These are phyloP conservation scores for Comarum palustre DNA, from an alignment of 306 rosid species.

Conservation along the genomic window DNA sequence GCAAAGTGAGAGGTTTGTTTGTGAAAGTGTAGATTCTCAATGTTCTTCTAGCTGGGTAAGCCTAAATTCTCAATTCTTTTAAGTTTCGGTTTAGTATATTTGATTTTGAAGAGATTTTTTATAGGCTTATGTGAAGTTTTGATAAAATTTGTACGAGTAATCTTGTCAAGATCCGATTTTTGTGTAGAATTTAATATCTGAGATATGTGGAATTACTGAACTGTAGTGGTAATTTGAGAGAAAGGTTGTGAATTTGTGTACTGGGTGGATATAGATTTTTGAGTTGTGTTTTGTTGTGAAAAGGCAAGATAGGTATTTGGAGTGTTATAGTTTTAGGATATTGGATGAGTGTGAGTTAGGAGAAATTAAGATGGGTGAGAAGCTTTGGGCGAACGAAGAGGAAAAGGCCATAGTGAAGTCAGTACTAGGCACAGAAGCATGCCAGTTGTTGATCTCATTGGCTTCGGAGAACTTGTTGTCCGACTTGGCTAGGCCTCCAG, in stretches of 20 bases:
- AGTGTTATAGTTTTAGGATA: constrained; percentile 16
- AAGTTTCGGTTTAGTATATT: background rate
- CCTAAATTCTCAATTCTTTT: background rate
- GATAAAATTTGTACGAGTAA: background rate
- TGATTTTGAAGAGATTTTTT: constrained; percentile 12
- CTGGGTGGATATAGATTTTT: background rate
- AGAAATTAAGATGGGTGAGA: constrained; percentile 48
- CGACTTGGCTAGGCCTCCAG: constrained; percentile 36
- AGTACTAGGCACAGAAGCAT: constrained; percentile 77
- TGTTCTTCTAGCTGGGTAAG: constrained; percentile 18
- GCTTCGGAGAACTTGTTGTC: constrained; percentile 54
- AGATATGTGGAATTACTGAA: constrained; percentile 8
- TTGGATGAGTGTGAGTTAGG: constrained; percentile 20
- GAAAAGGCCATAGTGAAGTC: constrained; percentile 73
- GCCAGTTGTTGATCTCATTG: constrained; percentile 56
- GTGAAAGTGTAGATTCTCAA: background rate
- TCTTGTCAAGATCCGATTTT: constrained; percentile 12
- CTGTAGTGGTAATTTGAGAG: background rate
- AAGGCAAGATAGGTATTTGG: constrained; percentile 6
- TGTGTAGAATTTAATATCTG: constrained; percentile 11
- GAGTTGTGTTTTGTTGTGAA: background rate
- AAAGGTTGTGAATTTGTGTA: background rate
- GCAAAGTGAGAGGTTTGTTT: background rate
- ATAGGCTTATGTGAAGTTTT: constrained; percentile 4
- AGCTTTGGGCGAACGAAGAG: constrained; percentile 68